Evolutionary conservation across 148 eudicot genomes (phyloP), one percentile per base, ranked within the genome.

Genomic region (Linanthus parryae): DNA sequence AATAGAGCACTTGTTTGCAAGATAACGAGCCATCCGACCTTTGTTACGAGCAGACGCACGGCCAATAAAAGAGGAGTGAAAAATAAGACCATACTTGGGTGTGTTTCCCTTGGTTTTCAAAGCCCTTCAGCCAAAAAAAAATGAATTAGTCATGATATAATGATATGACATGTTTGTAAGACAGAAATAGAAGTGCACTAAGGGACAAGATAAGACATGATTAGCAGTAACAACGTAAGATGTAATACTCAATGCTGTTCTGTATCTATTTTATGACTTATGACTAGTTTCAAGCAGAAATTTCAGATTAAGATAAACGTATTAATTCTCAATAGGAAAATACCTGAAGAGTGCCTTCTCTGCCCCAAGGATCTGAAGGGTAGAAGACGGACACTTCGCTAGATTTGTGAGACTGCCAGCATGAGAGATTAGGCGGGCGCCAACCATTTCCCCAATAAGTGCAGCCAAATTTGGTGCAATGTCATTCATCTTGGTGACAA

Each of bases 21-120:
- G 95, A 64, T 92, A 92, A 28, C 99, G 99, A 52, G 99, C 99
- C 96, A 92, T 92, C 15, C 96, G 85, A 14, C 99, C 99, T 75
- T 92, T 92, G 52, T 92, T 92, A 23, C 63, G 54, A 41, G 99
- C 82, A 52, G 99, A 84, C 38, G 96, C 99, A 13, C 99, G 99
- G 24, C 99, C 96, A 64, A 92, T 92, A 67, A 92, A 92, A 35
- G 99, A 92, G 41, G 99, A 92, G 58, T 92, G 99, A 71, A 92
- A 92, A 62, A 92, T 92, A 17, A 92, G 74, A 18, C 99, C 99
- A 63, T 92, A 92, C 64, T 92, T 92, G 2, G 99, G 99, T 18
- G 99, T 92, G 76, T 92, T 88, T 30, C 96, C 95, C 40, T 64
- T 56, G 68, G 96, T 92, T 72, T 92, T 92, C 71, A 88, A 53